Base-by-base conservation (phyloP, 2,329 filamentous ascomycete species). In the Colletotrichum sp. region DNA sequence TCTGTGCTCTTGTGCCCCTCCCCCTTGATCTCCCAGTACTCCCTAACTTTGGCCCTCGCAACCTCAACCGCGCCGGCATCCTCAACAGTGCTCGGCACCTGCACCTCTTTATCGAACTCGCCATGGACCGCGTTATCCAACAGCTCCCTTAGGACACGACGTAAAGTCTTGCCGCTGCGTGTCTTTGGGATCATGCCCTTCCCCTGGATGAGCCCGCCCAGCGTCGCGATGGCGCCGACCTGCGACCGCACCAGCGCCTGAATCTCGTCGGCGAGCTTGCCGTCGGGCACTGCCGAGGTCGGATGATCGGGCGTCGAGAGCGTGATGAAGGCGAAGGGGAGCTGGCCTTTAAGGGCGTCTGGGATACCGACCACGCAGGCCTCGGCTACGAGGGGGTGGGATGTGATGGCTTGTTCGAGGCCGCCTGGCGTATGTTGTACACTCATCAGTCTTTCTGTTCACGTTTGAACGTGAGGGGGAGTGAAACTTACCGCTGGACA, bases 181-280 rank as follows among this genome's bases (percentile, higher is more conserved):
- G 96, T 98, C 87, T 96, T 96, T 8, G 96, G 96, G 68, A 98
- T 98, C 90, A 98, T 96, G 18, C 93, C 93, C 79, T 92, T 92
- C 52, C 95, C 95, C 78, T 95, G 94, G 68, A 98, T 94, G 81
- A 98, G 94, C 3, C 96, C 96, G 10, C 95, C 95, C 0, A 99
- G 89, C 3, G 92, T 92, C 2, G 96, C 96, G 78, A 99, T 98
- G 26, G 95, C 92, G 8, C 96, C 96, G 71, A 99, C 97, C 81
- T 98, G 95, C 39, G 90, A 88, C 30, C 96, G 92, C 5, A 98
- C 93, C 5, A 93, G 89, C 34, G 84, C 86, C 80, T 97, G 95
- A 55, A 97, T 91, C 82, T 96, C 94, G n/a, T 80, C 78, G 18
- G 84, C 82, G 8, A 92, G 80, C 60, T 85, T 72, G 3, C 82